Conservation (phyloP, 2,329 filamentous ascomycete genomes). For the Onygenales sp. region DNA sequence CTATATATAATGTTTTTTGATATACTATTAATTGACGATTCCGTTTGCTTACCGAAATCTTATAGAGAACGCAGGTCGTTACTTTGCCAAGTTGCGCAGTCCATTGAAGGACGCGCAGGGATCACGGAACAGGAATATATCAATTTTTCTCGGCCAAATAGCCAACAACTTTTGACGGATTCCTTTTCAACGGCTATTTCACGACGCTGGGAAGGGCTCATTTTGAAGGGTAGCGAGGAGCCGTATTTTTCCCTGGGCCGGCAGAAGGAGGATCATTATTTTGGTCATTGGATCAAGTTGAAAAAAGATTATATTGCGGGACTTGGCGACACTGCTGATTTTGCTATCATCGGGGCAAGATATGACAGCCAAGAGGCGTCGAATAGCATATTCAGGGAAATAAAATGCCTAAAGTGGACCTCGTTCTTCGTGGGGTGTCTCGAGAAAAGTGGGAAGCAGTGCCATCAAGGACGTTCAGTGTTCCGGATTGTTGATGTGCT, state of each 20-base stretch:
- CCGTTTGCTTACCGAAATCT: slow-evolving; percentile 40
- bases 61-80: slow-evolving; percentile 37
- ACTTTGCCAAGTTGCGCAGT: slow-evolving; percentile 47
- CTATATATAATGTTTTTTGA: slow-evolving; percentile 55
- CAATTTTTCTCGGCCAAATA: slow-evolving; percentile 50
- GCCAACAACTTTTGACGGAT: slow-evolving; percentile 47
- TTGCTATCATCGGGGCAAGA: slow-evolving; percentile 66
- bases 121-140: slow-evolving; percentile 59
- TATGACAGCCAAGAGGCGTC: slow-evolving; percentile 57
- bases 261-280: slow-evolving; percentile 16
- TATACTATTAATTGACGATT: slow-evolving; percentile 47
- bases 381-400: slow-evolving; percentile 38
- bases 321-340: slow-evolving; percentile 74
- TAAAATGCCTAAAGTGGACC: slow-evolving; percentile 59
- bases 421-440: slow-evolving; percentile 73
- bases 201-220: slow-evolving; percentile 63
- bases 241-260: slow-evolving; percentile 59
- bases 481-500: slow-evolving; percentile 61
- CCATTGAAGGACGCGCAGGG: slow-evolving; percentile 53
- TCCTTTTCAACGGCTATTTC: slow-evolving; percentile 60
- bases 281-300: slow-evolving; percentile 61
- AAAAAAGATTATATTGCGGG: slow-evolving; percentile 77
- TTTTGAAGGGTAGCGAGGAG: slow-evolving; percentile 66
- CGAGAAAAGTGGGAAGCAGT: slow-evolving; percentile 54
- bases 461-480: slow-evolving; percentile 42